These are phyloP conservation scores for Rachicladosporium sp. DNA, from an alignment of 2,329 filamentous ascomycete genomes.

Conservation along the genomic window DNA sequence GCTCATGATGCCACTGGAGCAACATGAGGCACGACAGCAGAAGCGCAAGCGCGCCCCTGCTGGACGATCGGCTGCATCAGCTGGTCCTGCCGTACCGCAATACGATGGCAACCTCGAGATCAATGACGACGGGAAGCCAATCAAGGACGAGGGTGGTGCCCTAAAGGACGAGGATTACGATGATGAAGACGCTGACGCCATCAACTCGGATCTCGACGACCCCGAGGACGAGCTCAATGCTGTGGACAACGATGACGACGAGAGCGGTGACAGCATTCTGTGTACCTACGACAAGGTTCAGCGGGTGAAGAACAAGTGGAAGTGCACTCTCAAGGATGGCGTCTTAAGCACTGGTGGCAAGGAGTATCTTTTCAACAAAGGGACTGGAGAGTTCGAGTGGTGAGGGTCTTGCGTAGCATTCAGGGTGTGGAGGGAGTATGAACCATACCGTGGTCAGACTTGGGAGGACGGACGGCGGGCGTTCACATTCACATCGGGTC, in stretches of 20 bases:
- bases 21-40: slow-evolving; percentile 18
- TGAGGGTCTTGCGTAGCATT: slow-evolving; percentile 31
- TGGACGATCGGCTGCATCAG: not conserved
- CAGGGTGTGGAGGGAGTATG: no score
- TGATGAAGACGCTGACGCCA: slow-evolving; percentile 71
- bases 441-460: no score
- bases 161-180: slow-evolving; percentile 37
- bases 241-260: slow-evolving; percentile 62
- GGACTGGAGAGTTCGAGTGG: slow-evolving; percentile 96
- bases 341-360: slow-evolving; percentile 86
- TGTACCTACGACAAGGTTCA: slow-evolving; percentile 99
- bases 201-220: slow-evolving; percentile 96
- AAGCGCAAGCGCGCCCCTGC: slow-evolving; percentile 1
- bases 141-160: no score
- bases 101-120: slow-evolving; percentile 36
- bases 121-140: slow-evolving; percentile 4
- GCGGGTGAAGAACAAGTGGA: slow-evolving; percentile 92
- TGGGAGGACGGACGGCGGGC: no score
- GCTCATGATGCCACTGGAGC: slow-evolving; percentile 59
- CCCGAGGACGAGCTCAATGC: slow-evolving; percentile 58
- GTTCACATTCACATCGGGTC: no score
- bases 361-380: slow-evolving; percentile 94
- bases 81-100: slow-evolving; percentile 25
- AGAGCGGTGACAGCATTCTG: slow-evolving; percentile 81
- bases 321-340: slow-evolving; percentile 96